Evolutionary conservation across 768 basidiomycete genomes (phyloP).

Genomic region (Naganishia antarctica): DNA sequence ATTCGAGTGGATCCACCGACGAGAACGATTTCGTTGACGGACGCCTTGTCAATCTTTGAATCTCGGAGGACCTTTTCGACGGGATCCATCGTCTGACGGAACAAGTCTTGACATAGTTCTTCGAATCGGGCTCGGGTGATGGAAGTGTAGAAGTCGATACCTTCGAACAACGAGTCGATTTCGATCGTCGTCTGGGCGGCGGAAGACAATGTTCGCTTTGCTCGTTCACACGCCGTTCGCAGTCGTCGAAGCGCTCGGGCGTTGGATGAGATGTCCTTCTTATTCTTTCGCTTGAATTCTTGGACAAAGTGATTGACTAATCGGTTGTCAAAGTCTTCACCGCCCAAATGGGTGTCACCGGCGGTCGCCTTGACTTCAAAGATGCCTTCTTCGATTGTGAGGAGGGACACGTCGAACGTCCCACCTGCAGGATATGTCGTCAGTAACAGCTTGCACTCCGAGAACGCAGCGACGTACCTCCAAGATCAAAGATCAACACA

Average conservation of each 20-base stretch:
- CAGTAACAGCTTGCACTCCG: background rate
- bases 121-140: constrained; percentile 88
- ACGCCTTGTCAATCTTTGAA: constrained; percentile 93
- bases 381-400: constrained; percentile 86
- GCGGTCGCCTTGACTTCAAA: constrained; percentile 88
- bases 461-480: constrained; percentile 51
- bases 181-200: constrained; percentile 95
- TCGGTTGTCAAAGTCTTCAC: constrained; percentile 89
- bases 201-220: constrained; percentile 96
- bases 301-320: constrained; percentile 86
- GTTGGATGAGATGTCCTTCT: constrained; percentile 87
- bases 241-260: constrained; percentile 93
- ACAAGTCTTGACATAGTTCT: constrained; percentile 51
- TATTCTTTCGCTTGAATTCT: constrained; percentile 86
- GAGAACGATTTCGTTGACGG: constrained; percentile 70
- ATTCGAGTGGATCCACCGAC: constrained; percentile 82
- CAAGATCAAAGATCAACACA: constrained; percentile 96
- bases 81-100: constrained; percentile 54
- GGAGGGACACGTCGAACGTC: constrained; percentile 96
- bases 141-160: constrained; percentile 96
- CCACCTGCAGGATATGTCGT: constrained; percentile 54
- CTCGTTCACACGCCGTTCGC: constrained; percentile 96
- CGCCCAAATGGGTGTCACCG: constrained; percentile 56
- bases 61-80: constrained; percentile 98
- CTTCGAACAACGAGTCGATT: constrained; percentile 96